phyloP scores from a whole-genome alignment of 805 yeast genomes.

The Saccharomyces jurei region DNA sequence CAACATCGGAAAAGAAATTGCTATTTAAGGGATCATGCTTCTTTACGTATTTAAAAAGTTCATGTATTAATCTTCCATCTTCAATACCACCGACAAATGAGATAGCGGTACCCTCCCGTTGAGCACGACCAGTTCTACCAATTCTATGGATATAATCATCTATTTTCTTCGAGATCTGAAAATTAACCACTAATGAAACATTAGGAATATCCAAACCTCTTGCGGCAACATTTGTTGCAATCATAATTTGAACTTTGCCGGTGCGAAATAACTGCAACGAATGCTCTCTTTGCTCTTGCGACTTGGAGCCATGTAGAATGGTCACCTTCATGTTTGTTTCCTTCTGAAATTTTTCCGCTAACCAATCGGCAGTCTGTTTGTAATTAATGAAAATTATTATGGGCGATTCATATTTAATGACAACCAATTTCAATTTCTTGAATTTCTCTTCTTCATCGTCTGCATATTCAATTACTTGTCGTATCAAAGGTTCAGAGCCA shows the following conservation, averaged over 20 bases:
- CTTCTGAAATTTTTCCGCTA: slow-evolving; percentile 44
- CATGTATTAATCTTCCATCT: slow-evolving; percentile 40
- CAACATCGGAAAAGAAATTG: slow-evolving; percentile 12
- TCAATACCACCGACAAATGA: slow-evolving; percentile 63
- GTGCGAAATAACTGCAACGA: slow-evolving; percentile 54
- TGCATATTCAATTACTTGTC: slow-evolving; percentile 56
- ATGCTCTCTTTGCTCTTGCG: slow-evolving; percentile 78
- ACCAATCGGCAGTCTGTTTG: slow-evolving; percentile 61
- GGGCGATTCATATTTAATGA: slow-evolving; percentile 38
- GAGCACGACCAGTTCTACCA: slow-evolving; percentile 97
- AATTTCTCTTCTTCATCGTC: slow-evolving; percentile 39
- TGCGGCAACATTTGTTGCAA: slow-evolving; percentile 94
- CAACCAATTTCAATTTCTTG: slow-evolving; percentile 18
- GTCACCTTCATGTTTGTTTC: slow-evolving; percentile 43
- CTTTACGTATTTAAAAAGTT: slow-evolving; percentile 31
- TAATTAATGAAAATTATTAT: slow-evolving; percentile 77
- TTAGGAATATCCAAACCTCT: slow-evolving; percentile 91
- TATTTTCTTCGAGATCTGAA: slow-evolving; percentile 67
- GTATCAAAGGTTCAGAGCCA: slow-evolving; percentile 47
- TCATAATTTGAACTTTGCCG: slow-evolving; percentile 52
- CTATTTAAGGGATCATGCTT: slow-evolving; percentile 23
- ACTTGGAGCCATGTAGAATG: slow-evolving; percentile 77
- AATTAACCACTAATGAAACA: slow-evolving; percentile 79
- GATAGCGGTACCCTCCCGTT: slow-evolving; percentile 64
- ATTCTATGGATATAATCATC: slow-evolving; percentile 88